Base-by-base conservation (phyloP, 148 eudicot genomes). In the Salicornia ramosissima region DNA sequence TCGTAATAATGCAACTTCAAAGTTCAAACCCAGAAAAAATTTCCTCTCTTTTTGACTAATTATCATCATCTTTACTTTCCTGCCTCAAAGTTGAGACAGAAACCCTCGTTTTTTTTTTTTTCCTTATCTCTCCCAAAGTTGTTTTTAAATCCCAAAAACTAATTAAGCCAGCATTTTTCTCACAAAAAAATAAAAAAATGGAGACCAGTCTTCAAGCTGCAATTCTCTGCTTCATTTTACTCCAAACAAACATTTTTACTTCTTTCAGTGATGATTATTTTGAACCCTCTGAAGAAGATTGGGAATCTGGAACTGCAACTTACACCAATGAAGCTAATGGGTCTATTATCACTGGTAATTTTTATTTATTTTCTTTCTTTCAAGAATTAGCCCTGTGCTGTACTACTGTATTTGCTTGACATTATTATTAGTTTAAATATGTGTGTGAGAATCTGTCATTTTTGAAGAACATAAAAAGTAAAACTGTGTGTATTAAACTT, bases 221-320 rank as follows among this genome's bases (percentile, higher is more conserved):
- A 26, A 19, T 71, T 2, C 29, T 73, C 28, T 65, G 63, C 43
- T 71, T 80, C 22, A 28, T 83, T 0, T 30, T 82, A 22, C 51
- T 75, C 49, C 76, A 64, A 28, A 53, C 70, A 40, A n/a, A 53
- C 69, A 54, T 46, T 21, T 68, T 64, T 61, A 61, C 54, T 21
- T 64, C 50, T 28, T 40, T 76, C 1, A 47, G 64, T 29, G 77
- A 53, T 64, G 85, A 79, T 69, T 80, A 82, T 64, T 70, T 75
- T 46, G 80, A 74, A 11, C 77, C 80, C 24, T 53, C 64, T 39
- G 87, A 81, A 25, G 79, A 51, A 53, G 86, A 76, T 26, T 87
- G 91, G 91, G 81, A 72, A 40, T 81, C 89, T 50, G 89, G 86
- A 22, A 73, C 89, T 21, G 87, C 91, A 10, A 87, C 89, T 33